phyloP scores from a whole-genome alignment of 768 basidiomycete genomes.

The Tubosaeta sp. region DNA sequence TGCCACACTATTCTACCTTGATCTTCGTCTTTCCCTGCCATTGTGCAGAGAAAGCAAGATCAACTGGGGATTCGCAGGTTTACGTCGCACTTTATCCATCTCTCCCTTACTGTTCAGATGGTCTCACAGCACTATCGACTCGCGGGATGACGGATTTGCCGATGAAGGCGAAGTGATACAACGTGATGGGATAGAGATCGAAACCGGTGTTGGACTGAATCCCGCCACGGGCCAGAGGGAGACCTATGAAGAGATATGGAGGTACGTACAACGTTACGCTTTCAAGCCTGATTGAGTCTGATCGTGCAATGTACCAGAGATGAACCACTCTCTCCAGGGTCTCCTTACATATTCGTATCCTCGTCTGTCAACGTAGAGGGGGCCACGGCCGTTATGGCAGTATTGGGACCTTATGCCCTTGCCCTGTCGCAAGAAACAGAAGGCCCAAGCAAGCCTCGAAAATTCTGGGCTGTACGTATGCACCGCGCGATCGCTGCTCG shows the following conservation, averaged over 20 bases:
- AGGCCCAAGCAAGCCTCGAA: neutral
- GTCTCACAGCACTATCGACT: conserved; percentile 21
- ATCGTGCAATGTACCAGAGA: conserved; percentile 12
- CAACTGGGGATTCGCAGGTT: conserved; percentile 22
- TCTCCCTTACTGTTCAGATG: conserved; percentile 15
- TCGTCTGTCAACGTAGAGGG: conserved; percentile 8
- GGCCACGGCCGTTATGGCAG: conserved; percentile 20
- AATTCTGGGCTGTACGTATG: conserved; percentile 20
- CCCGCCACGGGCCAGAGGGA: conserved; percentile 18
- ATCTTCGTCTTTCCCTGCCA: conserved; percentile 25
- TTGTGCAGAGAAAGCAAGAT: conserved; percentile 14
- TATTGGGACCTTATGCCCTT: conserved; percentile 22
- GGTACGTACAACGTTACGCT: conserved; percentile 1
- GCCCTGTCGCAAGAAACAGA: conserved; percentile 16
- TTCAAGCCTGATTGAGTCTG: neutral
- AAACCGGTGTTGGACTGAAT: conserved; percentile 22
- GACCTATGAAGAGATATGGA: conserved; percentile 22
- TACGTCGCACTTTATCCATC: conserved; percentile 19
- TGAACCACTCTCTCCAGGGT: conserved; percentile 10
- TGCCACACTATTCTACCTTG: conserved; percentile 21
- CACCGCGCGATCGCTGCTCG: neutral
- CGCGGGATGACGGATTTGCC: conserved; percentile 3
- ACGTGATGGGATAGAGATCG: conserved; percentile 22
- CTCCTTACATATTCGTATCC: conserved; percentile 20
- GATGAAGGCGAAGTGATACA: conserved; percentile 20